phyloP scores from a whole-genome alignment of 2,329 filamentous ascomycete genomes.

The Bipolaris bicolor region DNA sequence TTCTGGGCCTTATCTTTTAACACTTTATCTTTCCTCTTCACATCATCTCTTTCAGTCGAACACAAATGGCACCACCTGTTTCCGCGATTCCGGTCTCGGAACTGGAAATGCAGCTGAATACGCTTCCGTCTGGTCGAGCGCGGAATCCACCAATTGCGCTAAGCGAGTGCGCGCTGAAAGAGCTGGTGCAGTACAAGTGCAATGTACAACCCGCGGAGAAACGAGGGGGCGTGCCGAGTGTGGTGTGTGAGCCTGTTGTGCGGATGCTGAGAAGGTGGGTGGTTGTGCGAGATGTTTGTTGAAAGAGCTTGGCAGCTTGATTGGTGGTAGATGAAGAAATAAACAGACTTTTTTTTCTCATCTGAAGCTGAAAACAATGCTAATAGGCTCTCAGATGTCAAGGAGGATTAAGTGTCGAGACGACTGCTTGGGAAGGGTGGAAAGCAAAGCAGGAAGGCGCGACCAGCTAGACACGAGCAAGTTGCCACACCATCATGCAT shows the following conservation, averaged over 20 bases:
- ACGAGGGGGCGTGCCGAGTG: conserved; percentile 49
- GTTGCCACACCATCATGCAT: background rate
- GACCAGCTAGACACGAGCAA: background rate
- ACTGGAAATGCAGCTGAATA: conserved; percentile 60
- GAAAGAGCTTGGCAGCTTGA: conserved; percentile 8
- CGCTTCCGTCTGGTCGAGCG: conserved; percentile 57
- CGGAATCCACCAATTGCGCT: conserved; percentile 62
- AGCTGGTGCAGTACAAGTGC: conserved; percentile 69
- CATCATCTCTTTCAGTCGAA: no score
- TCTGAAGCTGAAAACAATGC: background rate
- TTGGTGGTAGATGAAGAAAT: conserved; percentile 2
- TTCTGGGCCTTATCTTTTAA: background rate
- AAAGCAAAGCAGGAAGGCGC: conserved; percentile 36
- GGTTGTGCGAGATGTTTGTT: background rate
- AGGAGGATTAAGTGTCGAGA: conserved; percentile 65
- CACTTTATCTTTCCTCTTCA: no score
- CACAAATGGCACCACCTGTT: conserved; percentile 62
- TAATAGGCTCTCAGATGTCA: conserved; percentile 51
- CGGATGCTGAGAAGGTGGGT: conserved; percentile 65
- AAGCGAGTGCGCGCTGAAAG: conserved; percentile 61
- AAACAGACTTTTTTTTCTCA: conserved; percentile 14
- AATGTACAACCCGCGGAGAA: conserved; percentile 53
- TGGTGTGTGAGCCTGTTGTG: conserved; percentile 64
- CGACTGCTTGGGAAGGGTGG: conserved; percentile 64
- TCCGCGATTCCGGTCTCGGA: conserved; percentile 59